Evolutionary conservation across 345 rosid species (phyloP).

Genomic region (Orychophragmus violaceus): DNA sequence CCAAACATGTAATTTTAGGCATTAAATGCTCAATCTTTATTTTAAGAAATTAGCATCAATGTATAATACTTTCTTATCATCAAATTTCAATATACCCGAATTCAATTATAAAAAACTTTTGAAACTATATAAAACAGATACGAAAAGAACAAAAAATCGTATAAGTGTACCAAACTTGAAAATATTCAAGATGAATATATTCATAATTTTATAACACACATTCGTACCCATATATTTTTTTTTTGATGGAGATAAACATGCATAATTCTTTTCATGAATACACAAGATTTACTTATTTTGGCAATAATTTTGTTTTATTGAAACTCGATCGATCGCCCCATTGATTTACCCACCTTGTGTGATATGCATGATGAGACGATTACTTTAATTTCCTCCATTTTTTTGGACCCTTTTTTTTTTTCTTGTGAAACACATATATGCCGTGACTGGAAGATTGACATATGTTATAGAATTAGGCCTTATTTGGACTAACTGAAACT

Average conservation of each 20-base stretch:
- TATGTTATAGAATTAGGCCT: no score
- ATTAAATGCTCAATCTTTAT: slow-evolving; percentile 11
- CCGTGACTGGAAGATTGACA: no score
- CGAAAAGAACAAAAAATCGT: background rate
- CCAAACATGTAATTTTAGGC: slow-evolving; percentile 21
- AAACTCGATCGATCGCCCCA: slow-evolving; percentile 17
- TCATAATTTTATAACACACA: background rate
- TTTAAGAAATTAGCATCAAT: background rate
- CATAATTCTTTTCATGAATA: background rate
- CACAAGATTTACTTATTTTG: background rate
- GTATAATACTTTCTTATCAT: slow-evolving; percentile 1
- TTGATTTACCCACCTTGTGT: slow-evolving; percentile 23
- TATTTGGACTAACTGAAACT: no score
- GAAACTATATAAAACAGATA: background rate
- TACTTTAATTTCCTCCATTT: background rate
- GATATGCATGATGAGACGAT: slow-evolving; percentile 6
- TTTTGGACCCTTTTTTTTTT: no score
- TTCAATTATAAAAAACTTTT: background rate
- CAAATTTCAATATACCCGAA: slow-evolving; percentile 15
- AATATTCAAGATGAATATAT: background rate
- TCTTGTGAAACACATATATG: no score
- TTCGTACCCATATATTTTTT: no score
- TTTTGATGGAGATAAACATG: background rate
- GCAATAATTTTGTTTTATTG: background rate
- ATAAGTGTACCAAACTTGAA: background rate